Conservation (phyloP, 805 yeast genomes). For the Scheffersomyces spartinae region DNA sequence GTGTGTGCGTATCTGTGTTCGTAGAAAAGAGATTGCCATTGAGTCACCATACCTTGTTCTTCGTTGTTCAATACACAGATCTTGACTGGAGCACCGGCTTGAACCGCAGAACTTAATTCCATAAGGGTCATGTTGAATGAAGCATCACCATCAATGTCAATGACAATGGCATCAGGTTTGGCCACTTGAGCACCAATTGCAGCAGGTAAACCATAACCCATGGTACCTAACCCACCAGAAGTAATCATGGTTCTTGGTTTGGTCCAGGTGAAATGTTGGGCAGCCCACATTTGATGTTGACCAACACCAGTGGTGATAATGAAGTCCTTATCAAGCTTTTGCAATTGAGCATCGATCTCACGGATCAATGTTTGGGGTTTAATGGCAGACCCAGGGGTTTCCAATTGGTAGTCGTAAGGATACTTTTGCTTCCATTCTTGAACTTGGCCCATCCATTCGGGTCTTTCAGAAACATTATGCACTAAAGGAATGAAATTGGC, state of each 20-base stretch:
- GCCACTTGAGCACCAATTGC: conserved; percentile 98
- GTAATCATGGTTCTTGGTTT: conserved; percentile 89
- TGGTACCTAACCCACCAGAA: conserved; percentile 98
- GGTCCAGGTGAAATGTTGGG: conserved; percentile 93
- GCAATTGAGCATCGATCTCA: conserved; percentile 65
- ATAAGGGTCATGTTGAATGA: conserved; percentile 96
- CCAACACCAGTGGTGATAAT: conserved; percentile 97
- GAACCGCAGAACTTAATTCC: conserved; percentile 90
- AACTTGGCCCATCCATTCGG: conserved; percentile 69
- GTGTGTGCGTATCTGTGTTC: conserved; percentile 98
- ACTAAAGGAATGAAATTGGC: conserved; percentile 62
- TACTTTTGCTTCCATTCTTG: conserved; percentile 75
- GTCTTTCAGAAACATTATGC: conserved; percentile 51
- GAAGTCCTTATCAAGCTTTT: conserved; percentile 55
- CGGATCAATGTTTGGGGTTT: conserved; percentile 89
- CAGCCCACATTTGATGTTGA: conserved; percentile 99
- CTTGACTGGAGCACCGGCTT: conserved; percentile 86
- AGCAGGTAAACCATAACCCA: conserved; percentile 96
- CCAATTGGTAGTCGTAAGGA: conserved; percentile 74
- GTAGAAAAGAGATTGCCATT: conserved; percentile 97
- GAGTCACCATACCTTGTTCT: conserved; percentile 99
- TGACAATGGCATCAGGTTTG: conserved; percentile 86
- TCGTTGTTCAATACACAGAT: conserved; percentile 86
- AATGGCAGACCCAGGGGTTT: conserved; percentile 68
- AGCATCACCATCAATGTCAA: conserved; percentile 98